Base-by-base conservation (phyloP, 1,139 yeast species). In the Lodderomyces oxycetoniae region DNA sequence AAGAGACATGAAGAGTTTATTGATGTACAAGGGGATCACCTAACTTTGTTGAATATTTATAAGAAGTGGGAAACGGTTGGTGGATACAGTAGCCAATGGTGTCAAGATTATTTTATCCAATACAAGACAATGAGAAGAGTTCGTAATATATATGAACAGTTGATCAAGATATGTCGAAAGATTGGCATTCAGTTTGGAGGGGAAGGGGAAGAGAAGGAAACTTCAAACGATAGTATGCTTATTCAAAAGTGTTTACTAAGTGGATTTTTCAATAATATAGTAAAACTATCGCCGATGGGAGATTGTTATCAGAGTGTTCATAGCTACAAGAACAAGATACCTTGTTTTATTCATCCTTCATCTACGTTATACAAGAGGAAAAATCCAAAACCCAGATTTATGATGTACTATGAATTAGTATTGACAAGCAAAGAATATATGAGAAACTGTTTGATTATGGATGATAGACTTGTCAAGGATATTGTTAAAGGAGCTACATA, bases 381-480 rank as follows among this genome's bases (percentile, higher is more conserved):
- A 13, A 31, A 74, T 41, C 95, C 86, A 7, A 31, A 88, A 0
- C 77, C 91, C 4, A 79, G 74, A 46, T 65, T 77, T 50, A 55
- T 91, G 2, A 57, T 91, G 16, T 91, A 87, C 53, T 85, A 88
- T 49, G 96, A 89, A 49, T 63, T 91, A 48, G 91, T 91, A 28
- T 61, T 85, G 25, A 91, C 98, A 0, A 75, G 86, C 31, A 85
- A 81, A 53, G 97, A 89, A 61, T 91, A 77, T 53, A 85, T 91
- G 86, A 63, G 96, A 37, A 87, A 83, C 45, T 85, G 95, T 51
- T 71, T 87, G 69, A 75, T 82, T 0, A 63, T 91, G 4, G 73
- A 79, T 30, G 77, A 77, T 11, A 41, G 37, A 14, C 15, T 41
- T n/a, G n/a, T n/a, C n/a, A n/a, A n/a, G n/a, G n/a, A n/a, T n/a